Base-by-base conservation (phyloP, 2,329 filamentous ascomycete genomes). In the Neopestalotiopsis rosae region DNA sequence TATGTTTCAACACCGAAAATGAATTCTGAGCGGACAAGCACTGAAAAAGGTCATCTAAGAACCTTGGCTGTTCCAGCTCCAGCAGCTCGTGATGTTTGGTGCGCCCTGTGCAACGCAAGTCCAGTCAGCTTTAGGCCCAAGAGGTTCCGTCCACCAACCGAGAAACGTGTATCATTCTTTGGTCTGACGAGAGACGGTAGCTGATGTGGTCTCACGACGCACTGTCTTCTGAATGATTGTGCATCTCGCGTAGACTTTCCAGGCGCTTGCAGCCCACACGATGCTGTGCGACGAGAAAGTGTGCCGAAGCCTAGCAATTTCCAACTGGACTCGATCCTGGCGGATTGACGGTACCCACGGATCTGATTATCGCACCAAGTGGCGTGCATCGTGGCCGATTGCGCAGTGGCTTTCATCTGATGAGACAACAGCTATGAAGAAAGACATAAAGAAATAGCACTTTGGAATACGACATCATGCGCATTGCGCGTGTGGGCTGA, bases 181-280 rank as follows among this genome's bases (percentile, higher is more conserved):
- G 7, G 45, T 52, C 45, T 52, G 45, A 52, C 65, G 67, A 67
- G 57, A 63, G 69, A 14, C 52, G 63, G 58, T 32, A 66, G 38
- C 49, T 40, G 58, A 69, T 70, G 68, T 68, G 63, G 63, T 68
- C 67, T 67, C 67, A 71, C 69, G 42, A 57, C 62, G 65, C 45
- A 68, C 67, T 28, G 61, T 69, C 45, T 59, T 57, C 14, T 9
- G 24, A 6, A 52, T n/a, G 17, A 52, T 52, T 52, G 45, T 20
- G 45, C 45, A 20, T 65, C 65, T 70, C 69, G 69, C 45, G 17
- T 52, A 52, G 45, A 52, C 45, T 52, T 52, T 52, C 45, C 17
- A 52, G 45, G 45, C 45, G 17, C 45, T 52, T 52, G 20, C 45
- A 52, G 45, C 4, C n/a, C 4, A 52, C 4, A 20, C 45, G 45